Evolutionary conservation across 2,329 filamentous ascomycete species (phyloP).

Genomic region (Trichoderma harzianum): DNA sequence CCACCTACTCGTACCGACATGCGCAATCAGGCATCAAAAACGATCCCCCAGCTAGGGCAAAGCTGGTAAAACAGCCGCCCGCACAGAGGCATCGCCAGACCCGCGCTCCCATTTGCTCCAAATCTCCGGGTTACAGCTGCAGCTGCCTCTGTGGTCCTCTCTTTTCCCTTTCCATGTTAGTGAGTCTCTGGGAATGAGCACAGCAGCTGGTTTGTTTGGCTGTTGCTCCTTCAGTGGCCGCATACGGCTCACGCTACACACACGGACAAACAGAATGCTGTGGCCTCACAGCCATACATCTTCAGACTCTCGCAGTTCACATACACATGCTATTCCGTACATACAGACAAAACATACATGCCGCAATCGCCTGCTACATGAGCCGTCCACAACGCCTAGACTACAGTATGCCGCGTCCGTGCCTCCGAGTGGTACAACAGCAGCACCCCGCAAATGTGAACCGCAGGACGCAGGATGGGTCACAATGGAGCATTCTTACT

Average conservation of each 20-base stretch:
- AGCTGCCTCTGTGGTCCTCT: not conserved
- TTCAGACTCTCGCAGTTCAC: not conserved
- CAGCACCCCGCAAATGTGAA: conserved; percentile 19
- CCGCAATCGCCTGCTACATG: conserved; percentile 12
- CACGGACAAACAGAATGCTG: not conserved
- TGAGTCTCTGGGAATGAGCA: not conserved
- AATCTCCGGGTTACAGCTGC: conserved; percentile 13
- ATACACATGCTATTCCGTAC: not conserved
- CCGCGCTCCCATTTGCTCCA: conserved; percentile 10
- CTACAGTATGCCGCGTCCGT: not conserved
- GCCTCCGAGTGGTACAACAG: conserved; percentile 4
- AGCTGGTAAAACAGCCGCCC: conserved; percentile 15
- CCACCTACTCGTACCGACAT: not conserved
- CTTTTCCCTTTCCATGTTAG: not conserved
- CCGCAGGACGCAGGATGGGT: conserved; percentile 2
- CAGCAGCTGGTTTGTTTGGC: not conserved
- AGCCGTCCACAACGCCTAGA: conserved; percentile 8
- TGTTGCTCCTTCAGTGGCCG: not conserved
- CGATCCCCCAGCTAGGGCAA: conserved; percentile 16
- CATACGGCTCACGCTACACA: not conserved
- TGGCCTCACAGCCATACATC: not conserved
- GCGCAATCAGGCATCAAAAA: conserved; percentile 16
- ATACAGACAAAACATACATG: conserved; percentile 4
- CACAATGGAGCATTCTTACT: not conserved
- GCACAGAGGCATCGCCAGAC: conserved; percentile 5